Base-by-base conservation (phyloP, 225 moss, liverwort and hornwort genomes). In the Thuidium tamariscinum region DNA sequence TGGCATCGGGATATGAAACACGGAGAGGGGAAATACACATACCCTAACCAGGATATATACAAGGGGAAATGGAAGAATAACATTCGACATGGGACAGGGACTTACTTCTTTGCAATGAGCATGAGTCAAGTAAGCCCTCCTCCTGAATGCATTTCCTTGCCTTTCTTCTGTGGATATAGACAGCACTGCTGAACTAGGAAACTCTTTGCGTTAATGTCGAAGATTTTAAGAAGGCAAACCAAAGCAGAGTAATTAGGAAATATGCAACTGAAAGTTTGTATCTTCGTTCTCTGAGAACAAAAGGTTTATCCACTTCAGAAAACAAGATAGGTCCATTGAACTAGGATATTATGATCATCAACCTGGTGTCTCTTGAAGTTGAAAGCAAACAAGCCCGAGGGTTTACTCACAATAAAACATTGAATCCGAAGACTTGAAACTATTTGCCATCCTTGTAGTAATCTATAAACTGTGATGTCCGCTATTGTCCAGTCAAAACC, bases 61-160 rank as follows among this genome's bases (percentile, higher is more conserved):
- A 93, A 93, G 88, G 97, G 97, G 41, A 93, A 95, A 59, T 98
- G 97, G 97, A 92, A 90, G 85, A 85, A 91, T 44, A 93, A 96
- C 83, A 27, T 80, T 60, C 91, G 93, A 49, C 96, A 98, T 86
- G 96, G 96, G 32, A 89, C 93, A 76, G 97, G 97, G 85, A 96
- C 95, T 69, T 98, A 98, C 85, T 95, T 95, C 88, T 96, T 98
- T 78, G 82, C 89, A 55, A 94, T 93, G 85, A 98, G 95, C 84
- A 96, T 98, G 96, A 96, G 97, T 86, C 95, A 92, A 80, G 97
- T 96, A 91, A 84, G 86, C 70, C 49, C 60, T 87, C 83, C 76
- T 86, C 77, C 67, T 80, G 3, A n/a, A 66, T 81, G 77, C 71
- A 77, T 65, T 62, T 81, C 36, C 41, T 61, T 80, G 56, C 56